These are phyloP conservation scores for Chaetomiaceae sp. DNA, from an alignment of 2,329 filamentous ascomycete species.

Conservation along the genomic window DNA sequence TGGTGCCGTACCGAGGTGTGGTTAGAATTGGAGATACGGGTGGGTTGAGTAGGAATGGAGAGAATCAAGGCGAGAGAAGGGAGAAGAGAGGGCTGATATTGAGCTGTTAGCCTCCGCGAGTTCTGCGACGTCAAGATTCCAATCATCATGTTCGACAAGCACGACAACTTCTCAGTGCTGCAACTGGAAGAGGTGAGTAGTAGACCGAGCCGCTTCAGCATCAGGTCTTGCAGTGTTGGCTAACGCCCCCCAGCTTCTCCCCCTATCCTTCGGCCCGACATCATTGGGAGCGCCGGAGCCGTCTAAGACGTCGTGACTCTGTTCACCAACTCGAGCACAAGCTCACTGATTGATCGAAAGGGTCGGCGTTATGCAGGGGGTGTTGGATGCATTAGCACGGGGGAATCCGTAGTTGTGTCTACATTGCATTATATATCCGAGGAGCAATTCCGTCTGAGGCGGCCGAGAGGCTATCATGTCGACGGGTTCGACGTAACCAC, in stretches of 20 bases:
- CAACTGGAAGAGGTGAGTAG: slow-evolving; percentile 48
- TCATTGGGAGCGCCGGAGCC: slow-evolving; percentile 8
- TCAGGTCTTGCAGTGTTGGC: not conserved
- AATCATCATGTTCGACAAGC: slow-evolving; percentile 87
- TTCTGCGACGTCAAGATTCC: slow-evolving; percentile 65
- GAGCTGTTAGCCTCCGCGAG: slow-evolving; percentile 61
- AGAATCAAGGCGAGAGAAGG: not conserved
- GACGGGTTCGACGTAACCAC: too few relatives aligned
- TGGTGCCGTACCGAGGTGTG: too few relatives aligned
- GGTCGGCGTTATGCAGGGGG: not conserved
- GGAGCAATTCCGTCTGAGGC: slow-evolving; percentile 1
- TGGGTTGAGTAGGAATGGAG: too few relatives aligned
- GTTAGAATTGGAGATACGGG: too few relatives aligned
- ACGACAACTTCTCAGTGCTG: slow-evolving; percentile 64
- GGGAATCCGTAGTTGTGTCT: not conserved
- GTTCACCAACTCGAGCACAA: not conserved
- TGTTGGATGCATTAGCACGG: not conserved
- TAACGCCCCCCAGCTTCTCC: slow-evolving; percentile 15
- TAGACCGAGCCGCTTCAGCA: not conserved
- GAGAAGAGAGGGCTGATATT: not conserved
- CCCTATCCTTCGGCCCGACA: slow-evolving; percentile 21
- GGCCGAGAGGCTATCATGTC: not conserved
- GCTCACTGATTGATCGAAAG: not conserved
- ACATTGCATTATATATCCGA: not conserved
- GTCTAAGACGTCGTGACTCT: not conserved